Conservation (phyloP, 1,284 basidiomycete species). For the Singerocomus inundabilis region DNA sequence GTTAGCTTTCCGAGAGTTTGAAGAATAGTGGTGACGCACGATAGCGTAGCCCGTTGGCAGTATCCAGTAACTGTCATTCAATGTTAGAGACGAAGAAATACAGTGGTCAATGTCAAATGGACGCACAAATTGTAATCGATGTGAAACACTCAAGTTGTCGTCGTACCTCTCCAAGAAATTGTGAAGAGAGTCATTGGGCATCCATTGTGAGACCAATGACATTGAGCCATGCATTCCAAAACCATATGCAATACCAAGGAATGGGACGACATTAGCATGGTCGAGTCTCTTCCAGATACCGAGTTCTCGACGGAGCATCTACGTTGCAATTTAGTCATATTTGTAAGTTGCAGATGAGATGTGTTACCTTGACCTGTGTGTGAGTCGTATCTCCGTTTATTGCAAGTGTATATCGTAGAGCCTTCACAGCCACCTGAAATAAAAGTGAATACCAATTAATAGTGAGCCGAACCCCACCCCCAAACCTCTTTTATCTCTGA, state of each 20-base stretch:
- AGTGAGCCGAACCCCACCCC: background rate
- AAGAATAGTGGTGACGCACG: constrained; percentile 1
- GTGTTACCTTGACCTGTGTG: constrained; percentile 4
- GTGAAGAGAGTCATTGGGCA: constrained; percentile 17
- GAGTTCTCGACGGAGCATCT: constrained; percentile 21
- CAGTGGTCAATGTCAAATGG: fast-evolving
- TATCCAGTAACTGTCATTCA: constrained; percentile 2
- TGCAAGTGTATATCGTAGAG: constrained; percentile 1
- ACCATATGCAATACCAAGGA: constrained; percentile 14
- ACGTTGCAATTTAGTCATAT: too few relatives aligned
- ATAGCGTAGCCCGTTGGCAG: constrained; percentile 14
- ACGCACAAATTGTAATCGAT: constrained; percentile 16
- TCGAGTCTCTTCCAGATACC: constrained; percentile 20
- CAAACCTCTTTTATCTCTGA: constrained; percentile 3
- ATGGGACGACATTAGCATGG: constrained; percentile 12
- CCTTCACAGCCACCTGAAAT: constrained; percentile 23
- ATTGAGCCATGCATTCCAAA: constrained; percentile 11
- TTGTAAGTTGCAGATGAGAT: background rate
- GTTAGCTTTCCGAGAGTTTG: background rate
- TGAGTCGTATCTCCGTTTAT: background rate
- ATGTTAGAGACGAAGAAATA: background rate
- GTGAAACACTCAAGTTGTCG: background rate
- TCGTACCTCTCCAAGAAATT: constrained; percentile 3
- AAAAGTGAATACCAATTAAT: background rate
- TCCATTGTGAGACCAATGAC: constrained; percentile 23